Evolutionary conservation across 345 rosid species (phyloP).

Genomic region (Eucalyptus victrix): DNA sequence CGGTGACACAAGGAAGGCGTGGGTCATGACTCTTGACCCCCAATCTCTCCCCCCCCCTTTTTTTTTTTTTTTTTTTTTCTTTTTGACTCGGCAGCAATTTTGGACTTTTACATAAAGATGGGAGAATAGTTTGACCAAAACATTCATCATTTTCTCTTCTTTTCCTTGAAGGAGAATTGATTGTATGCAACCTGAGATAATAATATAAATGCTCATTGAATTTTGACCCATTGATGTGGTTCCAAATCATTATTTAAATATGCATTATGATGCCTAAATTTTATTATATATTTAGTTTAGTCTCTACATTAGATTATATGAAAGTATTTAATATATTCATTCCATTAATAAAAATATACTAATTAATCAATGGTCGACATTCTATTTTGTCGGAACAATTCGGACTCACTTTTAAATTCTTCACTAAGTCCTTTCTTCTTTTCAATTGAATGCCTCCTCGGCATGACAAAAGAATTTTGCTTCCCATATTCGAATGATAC

Average conservation of each 20-base stretch:
- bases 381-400: background rate
- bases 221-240: background rate
- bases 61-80: rapidly evolving
- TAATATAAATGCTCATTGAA: background rate
- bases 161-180: background rate
- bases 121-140: background rate
- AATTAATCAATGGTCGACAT: background rate
- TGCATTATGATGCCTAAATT: background rate
- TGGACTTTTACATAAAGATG: background rate
- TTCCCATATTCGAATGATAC: background rate
- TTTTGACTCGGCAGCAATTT: background rate
- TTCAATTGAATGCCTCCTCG: background rate
- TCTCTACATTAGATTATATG: background rate
- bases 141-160: background rate
- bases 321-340: background rate
- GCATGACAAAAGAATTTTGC: background rate
- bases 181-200: background rate
- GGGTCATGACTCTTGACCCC: background rate
- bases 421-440: background rate
- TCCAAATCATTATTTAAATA: rapidly evolving
- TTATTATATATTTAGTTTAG: background rate
- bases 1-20: background rate
- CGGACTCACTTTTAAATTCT: background rate
- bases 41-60: too few relatives aligned
- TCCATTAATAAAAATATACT: background rate